These are phyloP conservation scores for Chlorella variabilis DNA, from an alignment of 163 green algal species.

Conservation along the genomic window DNA sequence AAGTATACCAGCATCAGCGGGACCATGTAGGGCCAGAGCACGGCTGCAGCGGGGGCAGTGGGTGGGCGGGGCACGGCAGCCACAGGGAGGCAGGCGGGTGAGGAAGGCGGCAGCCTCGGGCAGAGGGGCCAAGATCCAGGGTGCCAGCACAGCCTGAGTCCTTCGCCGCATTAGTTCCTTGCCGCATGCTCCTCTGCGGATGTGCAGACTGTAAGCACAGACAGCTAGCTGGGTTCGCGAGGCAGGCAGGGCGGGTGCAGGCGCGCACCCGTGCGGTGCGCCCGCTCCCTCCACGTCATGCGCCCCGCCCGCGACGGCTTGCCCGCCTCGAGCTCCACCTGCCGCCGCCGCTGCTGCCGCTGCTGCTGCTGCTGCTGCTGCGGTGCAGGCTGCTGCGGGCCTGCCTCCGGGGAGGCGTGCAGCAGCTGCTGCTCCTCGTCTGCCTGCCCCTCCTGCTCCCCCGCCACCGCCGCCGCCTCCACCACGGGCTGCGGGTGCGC, in stretches of 20 bases:
- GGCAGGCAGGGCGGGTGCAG: not conserved
- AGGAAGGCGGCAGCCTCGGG: too few species aligned
- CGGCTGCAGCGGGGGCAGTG: not conserved
- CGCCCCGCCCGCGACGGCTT: constrained; percentile 22
- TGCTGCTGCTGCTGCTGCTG: not conserved
- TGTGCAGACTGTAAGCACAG: too few species aligned
- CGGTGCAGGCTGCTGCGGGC: not conserved
- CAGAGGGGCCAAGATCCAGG: too few species aligned
- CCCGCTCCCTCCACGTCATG: constrained; percentile 48
- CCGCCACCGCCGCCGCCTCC: not conserved
- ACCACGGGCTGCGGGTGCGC: not conserved
- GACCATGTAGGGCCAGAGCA: constrained; percentile 66
- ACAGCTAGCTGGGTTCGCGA: too few species aligned
- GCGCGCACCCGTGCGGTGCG: constrained; percentile 31
- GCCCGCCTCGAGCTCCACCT: not conserved
- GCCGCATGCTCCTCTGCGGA: too few species aligned
- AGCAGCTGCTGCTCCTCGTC: not conserved
- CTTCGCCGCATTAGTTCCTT: too few species aligned
- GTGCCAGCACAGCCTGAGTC: too few species aligned
- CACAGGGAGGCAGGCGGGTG: not conserved
- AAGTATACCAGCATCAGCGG: constrained; percentile 75
- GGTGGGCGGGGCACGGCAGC: not conserved
- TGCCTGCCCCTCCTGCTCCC: not conserved
- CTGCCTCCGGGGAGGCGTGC: not conserved
- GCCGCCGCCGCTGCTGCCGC: not conserved